These are phyloP conservation scores for Scheffersomyces parashehatae DNA, from an alignment of 1,139 yeast genomes.

Conservation along the genomic window DNA sequence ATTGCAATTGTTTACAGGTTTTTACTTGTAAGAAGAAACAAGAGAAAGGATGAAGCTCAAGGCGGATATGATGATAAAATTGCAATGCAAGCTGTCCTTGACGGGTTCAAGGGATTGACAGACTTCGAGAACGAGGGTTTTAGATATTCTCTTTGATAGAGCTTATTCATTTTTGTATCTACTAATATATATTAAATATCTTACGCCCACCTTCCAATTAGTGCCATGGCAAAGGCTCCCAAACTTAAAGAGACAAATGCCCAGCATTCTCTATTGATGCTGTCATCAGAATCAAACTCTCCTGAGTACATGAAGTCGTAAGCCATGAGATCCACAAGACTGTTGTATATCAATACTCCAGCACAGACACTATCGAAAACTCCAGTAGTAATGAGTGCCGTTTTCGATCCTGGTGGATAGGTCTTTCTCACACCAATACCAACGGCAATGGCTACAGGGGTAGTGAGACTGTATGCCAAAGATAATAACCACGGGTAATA, in stretches of 20 bases:
- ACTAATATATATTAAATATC: not conserved
- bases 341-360: constrained; percentile 41
- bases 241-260: constrained; percentile 24
- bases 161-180: not conserved
- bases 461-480: constrained; percentile 30
- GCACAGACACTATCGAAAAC: constrained; percentile 38
- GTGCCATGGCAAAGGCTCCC: constrained; percentile 23
- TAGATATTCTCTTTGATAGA: not conserved
- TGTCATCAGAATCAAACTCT: constrained; percentile 23
- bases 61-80: constrained; percentile 27
- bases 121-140: constrained; percentile 26
- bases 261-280: constrained; percentile 17
- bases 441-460: constrained; percentile 38
- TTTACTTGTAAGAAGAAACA: constrained; percentile 23
- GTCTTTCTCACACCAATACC: constrained; percentile 38
- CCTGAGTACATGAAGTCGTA: constrained; percentile 35
- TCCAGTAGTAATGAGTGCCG: constrained; percentile 37
- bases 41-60: constrained; percentile 19
- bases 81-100: constrained; percentile 26
- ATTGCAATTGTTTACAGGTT: constrained; percentile 21
- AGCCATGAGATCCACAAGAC: constrained; percentile 44
- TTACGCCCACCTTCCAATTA: constrained; percentile 24
- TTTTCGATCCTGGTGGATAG: constrained; percentile 35
- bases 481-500: constrained; percentile 38
- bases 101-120: constrained; percentile 35